These are phyloP conservation scores for Talaromyces sp. DNA, from an alignment of 2,329 filamentous ascomycete species.

Conservation along the genomic window DNA sequence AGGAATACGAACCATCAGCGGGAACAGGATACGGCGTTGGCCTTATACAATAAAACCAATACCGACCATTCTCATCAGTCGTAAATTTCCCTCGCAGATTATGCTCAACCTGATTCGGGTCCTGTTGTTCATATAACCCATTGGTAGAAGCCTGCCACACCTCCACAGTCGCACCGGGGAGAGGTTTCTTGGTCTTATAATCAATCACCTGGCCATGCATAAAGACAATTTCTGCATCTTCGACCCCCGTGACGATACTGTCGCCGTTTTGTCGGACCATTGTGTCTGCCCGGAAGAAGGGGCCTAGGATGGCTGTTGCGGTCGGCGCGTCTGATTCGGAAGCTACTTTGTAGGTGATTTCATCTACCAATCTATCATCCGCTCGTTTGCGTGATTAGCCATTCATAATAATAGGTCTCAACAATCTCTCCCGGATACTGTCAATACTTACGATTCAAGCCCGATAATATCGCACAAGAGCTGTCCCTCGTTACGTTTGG, in stretches of 20 bases:
- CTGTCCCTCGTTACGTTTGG: constrained; percentile 60
- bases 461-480: constrained; percentile 56
- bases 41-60: constrained; percentile 57
- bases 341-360: constrained; percentile 67
- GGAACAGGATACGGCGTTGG: constrained; percentile 57
- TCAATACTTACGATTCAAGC: constrained; percentile 47
- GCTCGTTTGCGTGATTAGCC: too few species aligned
- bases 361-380: constrained; percentile 63
- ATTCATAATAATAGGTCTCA: too few species aligned
- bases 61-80: constrained; percentile 61
- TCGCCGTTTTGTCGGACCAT: constrained; percentile 65
- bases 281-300: constrained; percentile 73
- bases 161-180: constrained; percentile 63
- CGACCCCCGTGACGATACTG: constrained; percentile 53
- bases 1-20: constrained; percentile 39
- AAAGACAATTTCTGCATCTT: constrained; percentile 52
- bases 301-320: constrained; percentile 73
- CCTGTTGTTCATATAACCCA: constrained; percentile 67
- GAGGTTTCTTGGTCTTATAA: constrained; percentile 57
- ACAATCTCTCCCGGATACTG: too few species aligned
- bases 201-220: constrained; percentile 61
- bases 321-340: constrained; percentile 55
- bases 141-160: constrained; percentile 79
- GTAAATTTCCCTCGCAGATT: constrained; percentile 69
- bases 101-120: constrained; percentile 62